Conservation (phyloP, 2,329 filamentous ascomycete genomes). For the Dactylellina parvicollis region DNA sequence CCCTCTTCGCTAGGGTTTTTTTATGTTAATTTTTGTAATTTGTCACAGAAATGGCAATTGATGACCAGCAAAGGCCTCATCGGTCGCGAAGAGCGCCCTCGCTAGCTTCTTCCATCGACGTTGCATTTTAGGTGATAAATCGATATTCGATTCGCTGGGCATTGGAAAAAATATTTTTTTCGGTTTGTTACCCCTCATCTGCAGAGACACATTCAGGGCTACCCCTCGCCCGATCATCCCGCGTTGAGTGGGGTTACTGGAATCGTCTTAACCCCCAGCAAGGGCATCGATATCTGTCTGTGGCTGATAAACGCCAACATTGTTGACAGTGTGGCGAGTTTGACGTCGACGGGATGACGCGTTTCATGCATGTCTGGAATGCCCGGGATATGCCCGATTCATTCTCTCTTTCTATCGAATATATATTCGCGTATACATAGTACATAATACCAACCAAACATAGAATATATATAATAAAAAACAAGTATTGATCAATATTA, state of each 20-base stretch:
- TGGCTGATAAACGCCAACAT: constrained; percentile 33
- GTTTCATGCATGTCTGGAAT: constrained; percentile 50
- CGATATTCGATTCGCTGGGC: constrained; percentile 14
- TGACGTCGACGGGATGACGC: constrained; percentile 54
- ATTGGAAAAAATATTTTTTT: constrained; percentile 9
- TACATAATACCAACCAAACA: neutral
- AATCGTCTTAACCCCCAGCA: constrained; percentile 40
- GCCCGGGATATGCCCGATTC: neutral
- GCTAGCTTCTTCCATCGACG: constrained; percentile 15
- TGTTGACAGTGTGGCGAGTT: constrained; percentile 37
- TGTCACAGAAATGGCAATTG: constrained; percentile 34
- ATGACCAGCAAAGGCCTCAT: constrained; percentile 16
- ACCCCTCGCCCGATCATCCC: constrained; percentile 54
- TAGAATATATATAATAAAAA: neutral
- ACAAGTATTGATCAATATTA: neutral
- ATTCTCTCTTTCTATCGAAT: neutral
- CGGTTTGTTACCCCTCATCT: constrained; percentile 50
- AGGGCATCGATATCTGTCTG: constrained; percentile 38
- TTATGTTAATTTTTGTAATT: too few relatives aligned
- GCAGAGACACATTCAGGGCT: constrained; percentile 38
- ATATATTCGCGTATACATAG: constrained; percentile 8
- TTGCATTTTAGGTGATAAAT: constrained; percentile 7
- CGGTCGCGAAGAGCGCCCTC: constrained; percentile 11
- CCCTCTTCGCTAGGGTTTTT: constrained; percentile 12
- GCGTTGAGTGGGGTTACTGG: constrained; percentile 37